Base-by-base conservation (phyloP, 257 asterid genomes). In the Mitragyna speciosa region DNA sequence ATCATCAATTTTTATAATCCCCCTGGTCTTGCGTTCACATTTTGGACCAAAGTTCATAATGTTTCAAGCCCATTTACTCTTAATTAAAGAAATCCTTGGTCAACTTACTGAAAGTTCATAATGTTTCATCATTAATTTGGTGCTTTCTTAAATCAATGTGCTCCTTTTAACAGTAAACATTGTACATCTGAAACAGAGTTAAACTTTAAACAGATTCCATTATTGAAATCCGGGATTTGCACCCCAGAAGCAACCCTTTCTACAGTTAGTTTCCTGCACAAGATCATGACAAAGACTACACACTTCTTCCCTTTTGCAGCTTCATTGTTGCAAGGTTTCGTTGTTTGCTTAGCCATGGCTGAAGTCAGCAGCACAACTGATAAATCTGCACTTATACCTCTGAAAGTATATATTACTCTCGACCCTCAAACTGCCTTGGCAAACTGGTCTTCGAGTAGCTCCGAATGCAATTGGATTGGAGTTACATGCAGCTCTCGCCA, bases 401-500 rank as follows among this genome's bases (percentile, higher is more conserved):
- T 85, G 77, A 85, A 81, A 79, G 59, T 77, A 19, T n/a, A 24
- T 12, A 64, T 86, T 49, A 63, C 66, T 51, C 59, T 45, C 2
- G 81, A 79, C 78, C 80, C 84, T 24, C 31, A 56, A 3, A n/a
- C 74, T 30, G 48, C 73, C 73, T 24, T 87, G 79, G 39, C 28
- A 66, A 75, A 86, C 78, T 80, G 88, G 88, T 79, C 83, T 24
- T 71, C 47, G 7, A 26, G 68, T 19, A n/a, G 71, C 70, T 75
- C 82, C 0, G 71, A 84, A 39, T 84, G 90, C 76, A 72, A 63
- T n/a, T 87, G 86, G 88, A 79, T 74, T 65, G 89, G 86, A 64
- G 83, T 87, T 39, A 72, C 84, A 26, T 87, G 90, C 48, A 69
- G 81, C 54, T 49, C 26, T 45, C 69, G 68, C 61, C 78, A 76